Base-by-base conservation (phyloP, 306 rosid species). In the Crataegus laevigata region DNA sequence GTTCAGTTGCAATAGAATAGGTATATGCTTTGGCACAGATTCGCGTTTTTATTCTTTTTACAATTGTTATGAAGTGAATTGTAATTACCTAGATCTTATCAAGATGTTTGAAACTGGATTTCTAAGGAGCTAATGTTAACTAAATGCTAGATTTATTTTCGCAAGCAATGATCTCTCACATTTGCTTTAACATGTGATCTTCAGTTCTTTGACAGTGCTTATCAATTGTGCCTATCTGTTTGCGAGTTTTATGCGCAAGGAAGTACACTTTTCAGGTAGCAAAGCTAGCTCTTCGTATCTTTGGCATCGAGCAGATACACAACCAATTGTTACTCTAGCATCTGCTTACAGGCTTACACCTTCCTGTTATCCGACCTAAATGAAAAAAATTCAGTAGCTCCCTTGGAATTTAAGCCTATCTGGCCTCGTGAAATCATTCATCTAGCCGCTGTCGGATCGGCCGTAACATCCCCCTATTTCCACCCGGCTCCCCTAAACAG, bases 1-100 rank as follows among this genome's bases (percentile, higher is more conserved):
- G 75, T 52, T 74, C 61, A 71, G 66, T 78, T 75, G 74, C 74
- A 50, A 40, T 71, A 80, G 86, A 32, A 47, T 71, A 82, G 86
- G 4, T 15, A 62, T 47, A 47, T 42, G 13, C 63, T 58, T n/a
- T 22, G 12, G 13, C 59, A 54, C 11, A 22, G 12, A 21, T 7
- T 54, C 47, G 14, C 12, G 47, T 42, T 42, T 42, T 42, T 42
- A 11, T 11, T 11, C 43, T 9, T 40, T 38, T 38, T 38, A 2
- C 43, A 38, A 38, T 38, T 38, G 8, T 8, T 38, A 38, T 38
- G 43, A 38, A 38, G 43, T 38, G 43, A 38, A 38, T 38, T 47
- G 8, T 47, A 17, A 47, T 47, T 47, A 45, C 19, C 52, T 47
- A 47, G 19, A 47, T 47, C 5, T 47, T 47, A 14, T 47, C 52